These are phyloP conservation scores for Oryza coarctata DNA, from an alignment of 176 grass and related monocot species.

Conservation along the genomic window DNA sequence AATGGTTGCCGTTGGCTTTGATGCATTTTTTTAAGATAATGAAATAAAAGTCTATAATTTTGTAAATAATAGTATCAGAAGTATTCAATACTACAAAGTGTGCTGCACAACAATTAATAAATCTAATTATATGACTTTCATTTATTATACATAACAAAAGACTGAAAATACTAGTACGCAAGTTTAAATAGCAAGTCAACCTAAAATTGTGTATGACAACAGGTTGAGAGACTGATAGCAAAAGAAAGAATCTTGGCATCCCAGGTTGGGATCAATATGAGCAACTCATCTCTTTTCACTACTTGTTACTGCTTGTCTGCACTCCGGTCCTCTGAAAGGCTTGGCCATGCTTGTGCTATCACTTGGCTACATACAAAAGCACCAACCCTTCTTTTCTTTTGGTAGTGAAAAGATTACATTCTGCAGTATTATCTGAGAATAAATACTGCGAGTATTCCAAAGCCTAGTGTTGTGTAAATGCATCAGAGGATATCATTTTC, in stretches of 20 bases:
- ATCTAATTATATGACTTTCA: not conserved
- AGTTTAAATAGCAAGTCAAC: not conserved
- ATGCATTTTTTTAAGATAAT: too few species aligned
- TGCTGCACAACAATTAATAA: not conserved
- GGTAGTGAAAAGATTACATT: not conserved
- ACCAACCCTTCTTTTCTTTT: not conserved
- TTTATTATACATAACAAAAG: not conserved
- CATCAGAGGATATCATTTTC: conserved; percentile 18
- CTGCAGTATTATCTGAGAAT: not conserved
- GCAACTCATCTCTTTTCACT: not conserved
- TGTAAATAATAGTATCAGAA: not conserved
- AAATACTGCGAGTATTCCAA: not conserved
- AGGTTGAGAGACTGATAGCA: not conserved
- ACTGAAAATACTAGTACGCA: not conserved
- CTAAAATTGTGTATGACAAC: not conserved
- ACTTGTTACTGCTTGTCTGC: not conserved
- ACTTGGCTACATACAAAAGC: not conserved
- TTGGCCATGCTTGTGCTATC: not conserved
- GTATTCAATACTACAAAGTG: not conserved
- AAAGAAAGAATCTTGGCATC: not conserved
- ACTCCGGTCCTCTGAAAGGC: not conserved
- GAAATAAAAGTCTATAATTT: not conserved
- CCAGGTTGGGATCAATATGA: not conserved
- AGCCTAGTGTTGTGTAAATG: not conserved
- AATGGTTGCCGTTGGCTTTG: not conserved